Base-by-base conservation (phyloP, 2,329 filamentous ascomycete genomes). In the Botrytis squamosa region DNA sequence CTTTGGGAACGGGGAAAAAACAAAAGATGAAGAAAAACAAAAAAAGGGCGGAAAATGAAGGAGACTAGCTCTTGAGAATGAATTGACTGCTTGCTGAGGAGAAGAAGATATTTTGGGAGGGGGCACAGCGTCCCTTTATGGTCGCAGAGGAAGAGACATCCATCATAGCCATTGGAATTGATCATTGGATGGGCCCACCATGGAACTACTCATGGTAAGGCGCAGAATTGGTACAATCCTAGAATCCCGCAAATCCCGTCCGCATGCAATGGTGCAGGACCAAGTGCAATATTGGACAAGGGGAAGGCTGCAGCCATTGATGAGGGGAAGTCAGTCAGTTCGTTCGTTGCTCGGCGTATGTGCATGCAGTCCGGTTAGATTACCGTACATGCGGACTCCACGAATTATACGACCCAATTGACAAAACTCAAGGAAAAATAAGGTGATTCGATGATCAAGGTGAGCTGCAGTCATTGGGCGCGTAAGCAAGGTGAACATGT, bases 51-150 rank as follows among this genome's bases (percentile, higher is more conserved):
- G 82, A 81, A 81, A 78, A 80, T 80, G 77, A 76, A 77, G 81
- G 77, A 83, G 83, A 85, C 84, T 83, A 84, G 85, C 85, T 86
- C 86, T 86, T 81, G 83, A 82, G 79, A 81, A 84, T 73, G 63
- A 72, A 70, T 86, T 86, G 83, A 85, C 81, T 85, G 85, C 90
- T 92, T 92, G 90, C 90, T 91, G 86, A 86, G 86, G 89, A 89
- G 76, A 79, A 81, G 75, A 79, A 75, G 75, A 71, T 42, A 60
- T 71, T 68, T 66, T 64, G 73, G 72, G 71, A 78, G 79, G 79
- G 76, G 75, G 72, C 70, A 52, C 65, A 69, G 57, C 74, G 70
- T 75, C 71, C 64, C 76, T 79, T 81, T 81, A 81, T 80, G 78
- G 77, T 70, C 71, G 74, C 59, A 42, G 60, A 44, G 64, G 52